Evolutionary conservation across 2,329 filamentous ascomycete genomes (phyloP).

Genomic region (Botrytis cinerea): DNA sequence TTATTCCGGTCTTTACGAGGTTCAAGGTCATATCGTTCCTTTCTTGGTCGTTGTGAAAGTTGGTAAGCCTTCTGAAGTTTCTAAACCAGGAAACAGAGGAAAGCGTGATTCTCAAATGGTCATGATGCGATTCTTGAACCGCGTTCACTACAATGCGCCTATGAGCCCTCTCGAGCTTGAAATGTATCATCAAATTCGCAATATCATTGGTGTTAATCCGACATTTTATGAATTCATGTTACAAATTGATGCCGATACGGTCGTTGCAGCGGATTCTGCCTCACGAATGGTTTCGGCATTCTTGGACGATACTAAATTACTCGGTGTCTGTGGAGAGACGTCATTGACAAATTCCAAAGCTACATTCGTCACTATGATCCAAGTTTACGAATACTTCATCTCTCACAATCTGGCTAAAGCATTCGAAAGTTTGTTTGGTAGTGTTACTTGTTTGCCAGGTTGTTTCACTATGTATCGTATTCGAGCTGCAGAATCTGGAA

Average conservation of each 20-base stretch:
- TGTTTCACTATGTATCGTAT: constrained; percentile 99
- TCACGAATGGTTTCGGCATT: constrained; percentile 92
- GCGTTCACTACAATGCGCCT: constrained; percentile 92
- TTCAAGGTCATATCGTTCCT: constrained; percentile 95
- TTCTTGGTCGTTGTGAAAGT: constrained; percentile 97
- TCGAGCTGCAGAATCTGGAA: constrained; percentile 88
- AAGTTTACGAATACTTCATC: constrained; percentile 99
- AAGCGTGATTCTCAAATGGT: constrained; percentile 99
- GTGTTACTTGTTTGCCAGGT: constrained; percentile 94
- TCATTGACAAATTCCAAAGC: constrained; percentile 88
- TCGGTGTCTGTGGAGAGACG: constrained; percentile 93
- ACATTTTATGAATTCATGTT: constrained; percentile 97
- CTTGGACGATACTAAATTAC: constrained; percentile 87
- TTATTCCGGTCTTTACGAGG: constrained; percentile 96
- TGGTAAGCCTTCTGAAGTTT: constrained; percentile 78
- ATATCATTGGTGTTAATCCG: constrained; percentile 97
- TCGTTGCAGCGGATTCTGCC: constrained; percentile 85
- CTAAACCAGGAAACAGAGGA: constrained; percentile 86
- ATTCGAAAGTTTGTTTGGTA: constrained; percentile 95
- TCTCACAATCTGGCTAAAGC: constrained; percentile 96
- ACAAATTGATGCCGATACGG: constrained; percentile 96
- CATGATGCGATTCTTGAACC: constrained; percentile 98
- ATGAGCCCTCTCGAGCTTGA: constrained; percentile 98
- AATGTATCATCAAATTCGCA: constrained; percentile 98
- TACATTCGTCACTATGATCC: constrained; percentile 97